Base-by-base conservation (phyloP, 345 rosid species). In the Carallia pectinifolia region DNA sequence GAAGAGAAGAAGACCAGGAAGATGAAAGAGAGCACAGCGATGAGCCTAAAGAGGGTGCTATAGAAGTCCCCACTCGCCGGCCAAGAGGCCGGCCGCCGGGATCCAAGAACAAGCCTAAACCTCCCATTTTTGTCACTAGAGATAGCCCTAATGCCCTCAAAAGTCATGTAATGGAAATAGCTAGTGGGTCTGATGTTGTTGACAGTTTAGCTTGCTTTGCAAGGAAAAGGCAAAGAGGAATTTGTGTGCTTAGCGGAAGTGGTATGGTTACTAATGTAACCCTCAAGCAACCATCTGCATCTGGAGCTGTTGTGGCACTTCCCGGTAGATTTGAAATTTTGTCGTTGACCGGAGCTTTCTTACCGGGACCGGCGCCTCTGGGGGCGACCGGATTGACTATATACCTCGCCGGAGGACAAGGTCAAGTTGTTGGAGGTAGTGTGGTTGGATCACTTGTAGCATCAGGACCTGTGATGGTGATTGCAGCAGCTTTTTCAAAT, bases 101-200 rank as follows among this genome's bases (percentile, higher is more conserved):
- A 37, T 87, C 92, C 59, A 87, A 87, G 77, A 82, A 76, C 75
- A 76, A 71, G 61, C 80, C 80, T 17, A 76, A 76, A 61, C 89
- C 92, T n/a, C 92, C 92, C 8, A 87, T 87, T 33, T 87, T 87
- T 31, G 86, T 87, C 70, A 87, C 92, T 1, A 81, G 92, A 55
- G 92, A 87, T 53, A 85, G 89, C 75, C 92, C 89, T 62, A 87
- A 85, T 62, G 88, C 92, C 36, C 88, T 87, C 53, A 82, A 76
- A 61, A 85, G 89, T 64, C 92, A 87, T 76, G 88, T 87, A 37
- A 81, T 87, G 88, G 92, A 87, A 70, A 82, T 87, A 18, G 79
- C 88, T 39, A 85, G 68, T 38, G 92, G 92, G 5, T 75, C 89
- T 5, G 89, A 87, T 61, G 76, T 87, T 23, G 84, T 85, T 6